Base-by-base conservation (phyloP, 78 protist genomes). In the Emiliania huxleyi region DNA sequence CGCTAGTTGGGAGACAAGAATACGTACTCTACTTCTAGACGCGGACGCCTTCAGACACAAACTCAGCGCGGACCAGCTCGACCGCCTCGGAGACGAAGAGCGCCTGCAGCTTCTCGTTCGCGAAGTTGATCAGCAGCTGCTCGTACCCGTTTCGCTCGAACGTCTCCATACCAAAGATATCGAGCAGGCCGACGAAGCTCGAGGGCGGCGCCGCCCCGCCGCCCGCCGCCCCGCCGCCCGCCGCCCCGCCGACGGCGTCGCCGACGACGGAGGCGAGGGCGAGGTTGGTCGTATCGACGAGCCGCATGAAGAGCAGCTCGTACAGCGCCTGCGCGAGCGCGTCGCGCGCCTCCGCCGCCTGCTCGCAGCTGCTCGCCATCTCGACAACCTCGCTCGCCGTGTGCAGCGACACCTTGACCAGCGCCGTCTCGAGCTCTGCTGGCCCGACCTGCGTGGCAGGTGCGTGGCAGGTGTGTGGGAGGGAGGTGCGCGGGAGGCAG, bases 181-280 rank as follows among this genome's bases (percentile, higher is more conserved):
- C 99, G 8, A 98, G 95, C 26, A 98, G 6, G 62, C 69, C 89
- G 62, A 83, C 43, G 44, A 35, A 73, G 33, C n/a, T 2, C 15
- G 19, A 29, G 29, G 4, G n/a, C 26, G 71, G n/a, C 83, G 83
- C 43, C 25, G 44, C 42, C 25, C 22, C 44, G 4, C 19, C 83
- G 18, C 12, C 23, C 75, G 38, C 33, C 23, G 38, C 12, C 38
- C 62, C 62, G 15, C 15, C 15, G 62, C 62, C 62, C 29, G 62
- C 62, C 8, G 62, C 62, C 29, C 8, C 15, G 15, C 15, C 15
- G 62, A 52, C 62, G 15, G 62, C 62, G 62, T 15, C 62, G 15
- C 62, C 62, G 62, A 52, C 73, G 73, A 2, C 84, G 22, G 84
- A 1, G 40, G 35, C 33, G 8, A 79, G 87, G 5, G 29, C 26